phyloP scores from a whole-genome alignment of 305 asterid species.

The Fraxinus sp. region DNA sequence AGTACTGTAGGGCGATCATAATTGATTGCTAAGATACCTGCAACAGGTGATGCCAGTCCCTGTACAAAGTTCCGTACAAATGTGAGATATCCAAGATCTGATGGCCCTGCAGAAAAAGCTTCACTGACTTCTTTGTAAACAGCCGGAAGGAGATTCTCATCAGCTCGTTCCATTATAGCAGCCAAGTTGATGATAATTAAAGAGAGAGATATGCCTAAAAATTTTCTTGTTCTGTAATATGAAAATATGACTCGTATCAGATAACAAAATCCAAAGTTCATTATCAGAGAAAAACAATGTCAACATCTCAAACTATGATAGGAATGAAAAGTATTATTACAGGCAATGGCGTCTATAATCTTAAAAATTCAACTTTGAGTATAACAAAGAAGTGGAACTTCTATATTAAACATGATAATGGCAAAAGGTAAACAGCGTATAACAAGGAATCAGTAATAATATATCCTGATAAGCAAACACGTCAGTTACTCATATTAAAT shows the following conservation, averaged over 20 bases:
- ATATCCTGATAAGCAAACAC: neutral
- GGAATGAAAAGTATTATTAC: neutral
- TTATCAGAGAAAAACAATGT: neutral
- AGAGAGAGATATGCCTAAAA: slow-evolving; percentile 85
- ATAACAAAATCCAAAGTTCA: slow-evolving; percentile 3
- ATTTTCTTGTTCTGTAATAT: slow-evolving; percentile 49
- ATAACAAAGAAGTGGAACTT: neutral
- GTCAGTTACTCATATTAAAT: neutral
- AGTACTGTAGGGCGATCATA: slow-evolving; percentile 92
- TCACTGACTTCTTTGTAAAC: slow-evolving; percentile 98
- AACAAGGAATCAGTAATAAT: neutral
- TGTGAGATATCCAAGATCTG: slow-evolving; percentile 95
- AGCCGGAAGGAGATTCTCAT: slow-evolving; percentile 95
- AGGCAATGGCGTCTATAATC: neutral
- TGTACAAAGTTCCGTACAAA: slow-evolving; percentile 72
- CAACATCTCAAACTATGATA: neutral
- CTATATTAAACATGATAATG: neutral
- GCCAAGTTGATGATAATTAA: slow-evolving; percentile 91
- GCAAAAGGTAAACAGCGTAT: neutral
- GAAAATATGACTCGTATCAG: slow-evolving; percentile 12
- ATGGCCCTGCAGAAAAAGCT: slow-evolving; percentile 85
- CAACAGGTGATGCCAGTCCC: slow-evolving; percentile 88
- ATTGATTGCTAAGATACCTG: slow-evolving; percentile 76
- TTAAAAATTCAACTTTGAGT: neutral
- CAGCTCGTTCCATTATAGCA: slow-evolving; percentile 97